phyloP scores from a whole-genome alignment of 768 basidiomycete species.

The Agaricus blazei region DNA sequence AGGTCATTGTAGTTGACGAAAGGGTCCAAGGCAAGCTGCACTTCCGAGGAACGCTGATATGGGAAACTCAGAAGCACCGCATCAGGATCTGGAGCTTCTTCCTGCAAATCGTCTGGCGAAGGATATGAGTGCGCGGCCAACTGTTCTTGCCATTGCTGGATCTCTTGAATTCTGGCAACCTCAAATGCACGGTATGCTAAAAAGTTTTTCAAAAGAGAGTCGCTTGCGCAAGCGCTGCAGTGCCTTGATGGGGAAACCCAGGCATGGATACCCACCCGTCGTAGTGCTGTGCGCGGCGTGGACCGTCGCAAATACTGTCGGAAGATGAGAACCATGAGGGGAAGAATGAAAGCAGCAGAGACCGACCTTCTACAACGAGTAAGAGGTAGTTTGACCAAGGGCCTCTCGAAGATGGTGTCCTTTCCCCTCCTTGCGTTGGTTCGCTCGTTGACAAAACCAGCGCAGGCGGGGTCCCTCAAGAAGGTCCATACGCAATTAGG shows the following conservation, averaged over 20 bases:
- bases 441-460: background rate
- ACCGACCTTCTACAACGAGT: slow-evolving; percentile 8
- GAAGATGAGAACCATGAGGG: background rate
- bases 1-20: slow-evolving; percentile 7
- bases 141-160: background rate
- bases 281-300: slow-evolving; percentile 2
- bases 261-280: slow-evolving; percentile 6
- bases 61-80: slow-evolving; percentile 9
- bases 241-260: slow-evolving; percentile 5
- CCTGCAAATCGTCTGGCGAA: background rate
- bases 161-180: background rate
- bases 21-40: background rate
- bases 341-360: background rate
- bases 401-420: slow-evolving; percentile 1
- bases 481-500: slow-evolving; percentile 5
- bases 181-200: slow-evolving; percentile 3
- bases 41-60: background rate
- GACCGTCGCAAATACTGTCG: slow-evolving; percentile 6
- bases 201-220: background rate
- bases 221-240: slow-evolving; percentile 3
- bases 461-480: background rate
- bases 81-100: background rate
- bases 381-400: slow-evolving; percentile 7
- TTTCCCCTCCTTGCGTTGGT: background rate
- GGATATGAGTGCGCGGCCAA: background rate